These are phyloP conservation scores for Inga laurina DNA, from an alignment of 306 rosid genomes.

Conservation along the genomic window DNA sequence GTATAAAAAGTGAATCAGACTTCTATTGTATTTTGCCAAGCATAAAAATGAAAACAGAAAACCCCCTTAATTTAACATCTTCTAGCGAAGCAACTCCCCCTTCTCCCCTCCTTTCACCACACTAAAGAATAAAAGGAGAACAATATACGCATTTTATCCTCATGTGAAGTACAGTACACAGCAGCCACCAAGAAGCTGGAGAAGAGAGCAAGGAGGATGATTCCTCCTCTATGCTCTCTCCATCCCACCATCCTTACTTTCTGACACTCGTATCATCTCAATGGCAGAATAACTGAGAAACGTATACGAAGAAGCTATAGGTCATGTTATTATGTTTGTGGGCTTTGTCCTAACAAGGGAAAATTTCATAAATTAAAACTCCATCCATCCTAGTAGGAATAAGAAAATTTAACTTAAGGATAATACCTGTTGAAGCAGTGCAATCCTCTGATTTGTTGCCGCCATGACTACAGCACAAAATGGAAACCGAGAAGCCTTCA, in stretches of 20 bases:
- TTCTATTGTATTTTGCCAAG: no score
- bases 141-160: no score
- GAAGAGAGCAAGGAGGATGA: background rate
- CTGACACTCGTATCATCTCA: background rate
- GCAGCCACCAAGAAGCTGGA: background rate
- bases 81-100: no score
- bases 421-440: slow-evolving; percentile 87
- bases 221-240: background rate
- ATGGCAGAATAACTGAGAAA: background rate
- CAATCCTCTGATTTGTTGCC: slow-evolving; percentile 89
- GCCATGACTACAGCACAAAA: slow-evolving; percentile 97
- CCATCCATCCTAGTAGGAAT: background rate
- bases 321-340: background rate
- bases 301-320: background rate
- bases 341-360: no score
- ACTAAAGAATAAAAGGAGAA: no score
- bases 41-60: no score
- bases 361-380: background rate
- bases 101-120: no score
- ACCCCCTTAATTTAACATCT: no score
- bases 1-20: no score
- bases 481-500: slow-evolving; percentile 91
- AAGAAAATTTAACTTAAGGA: background rate
- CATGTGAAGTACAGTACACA: no score
- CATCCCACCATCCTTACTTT: background rate